Evolutionary conservation across 768 basidiomycete species (phyloP).

Genomic region (Naganishia onofrii): DNA sequence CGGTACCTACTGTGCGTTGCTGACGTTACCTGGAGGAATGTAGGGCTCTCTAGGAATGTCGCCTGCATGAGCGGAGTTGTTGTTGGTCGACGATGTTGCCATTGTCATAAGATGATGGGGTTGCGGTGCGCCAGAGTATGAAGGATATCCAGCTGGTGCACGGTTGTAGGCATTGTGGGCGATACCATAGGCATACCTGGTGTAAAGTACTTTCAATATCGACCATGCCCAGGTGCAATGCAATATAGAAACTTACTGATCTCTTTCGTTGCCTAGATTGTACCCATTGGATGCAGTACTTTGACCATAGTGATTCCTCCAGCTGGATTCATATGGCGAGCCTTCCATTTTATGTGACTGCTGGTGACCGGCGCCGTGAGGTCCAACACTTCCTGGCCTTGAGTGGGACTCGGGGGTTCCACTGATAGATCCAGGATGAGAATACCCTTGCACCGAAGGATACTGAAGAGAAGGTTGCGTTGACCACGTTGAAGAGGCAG

Average conservation of each 20-base stretch:
- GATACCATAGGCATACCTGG: constrained; percentile 4
- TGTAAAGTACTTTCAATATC: background rate
- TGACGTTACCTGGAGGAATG: constrained; percentile 3
- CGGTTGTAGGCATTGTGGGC: constrained; percentile 17
- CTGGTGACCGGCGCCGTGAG: constrained; percentile 1
- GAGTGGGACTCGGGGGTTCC: constrained; percentile 15
- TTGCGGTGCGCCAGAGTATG: constrained; percentile 10
- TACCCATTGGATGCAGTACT: background rate
- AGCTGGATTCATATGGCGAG: constrained; percentile 20
- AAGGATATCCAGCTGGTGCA: background rate
- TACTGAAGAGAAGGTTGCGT: background rate
- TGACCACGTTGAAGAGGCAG: constrained; percentile 19
- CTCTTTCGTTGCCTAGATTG: background rate
- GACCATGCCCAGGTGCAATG: background rate
- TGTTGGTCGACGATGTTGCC: background rate
- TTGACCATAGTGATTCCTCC: constrained; percentile 21
- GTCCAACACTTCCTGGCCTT: constrained; percentile 15
- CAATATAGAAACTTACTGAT: background rate
- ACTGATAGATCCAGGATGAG: constrained; percentile 12
- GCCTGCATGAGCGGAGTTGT: background rate
- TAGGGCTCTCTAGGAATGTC: constrained; percentile 19
- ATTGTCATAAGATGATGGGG: constrained; percentile 15
- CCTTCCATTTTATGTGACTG: constrained; percentile 12
- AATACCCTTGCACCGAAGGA: constrained; percentile 11
- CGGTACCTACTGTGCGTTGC: constrained; percentile 1